Evolutionary conservation across 2,329 filamentous ascomycete species (phyloP), one percentile per base, ranked within the genome.

Genomic region (Botrytis pseudocinerea): DNA sequence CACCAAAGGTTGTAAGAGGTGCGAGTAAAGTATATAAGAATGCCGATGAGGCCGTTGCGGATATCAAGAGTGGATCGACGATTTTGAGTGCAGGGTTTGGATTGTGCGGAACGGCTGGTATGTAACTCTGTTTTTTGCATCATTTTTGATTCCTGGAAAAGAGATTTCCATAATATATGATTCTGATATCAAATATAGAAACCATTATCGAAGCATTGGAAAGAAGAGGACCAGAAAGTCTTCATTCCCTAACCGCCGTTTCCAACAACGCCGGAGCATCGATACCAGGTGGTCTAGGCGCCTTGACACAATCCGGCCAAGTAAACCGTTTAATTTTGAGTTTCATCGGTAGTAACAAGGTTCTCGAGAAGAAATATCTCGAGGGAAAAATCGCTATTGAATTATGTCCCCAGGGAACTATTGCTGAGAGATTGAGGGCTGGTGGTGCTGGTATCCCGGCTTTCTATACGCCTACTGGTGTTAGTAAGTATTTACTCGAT

Each of bases 231-330:
- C 83, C 85, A 7, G 87, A 90, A 12, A 85, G 82, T 71, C 80
- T 86, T 70, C 85, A 83, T 68, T 84, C 89, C 1, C 84, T 95
- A 51, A 94, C 91, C 0, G 92, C 92, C 32, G 90, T 94, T 8
- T 94, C 92, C 69, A 95, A 95, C 81, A 95, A 95, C 79, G 92
- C 92, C 16, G 92, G 92, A 54, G 86, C 89, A 46, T 89, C 91
- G 51, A 89, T 90, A 44, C 88, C 86, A 70, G 87, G 90, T 8
- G 92, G 92, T 1, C 83, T 95, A 25, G 89, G 91, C 2, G 86
- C 88, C 20, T 85, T 94, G 42, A 88, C 91, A 1, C 86, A 89
- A 73, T 88, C 89, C 1, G 91, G 91, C 25, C 91, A 93, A 78
- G 85, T 95, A 48, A 85, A 88, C 75, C 90, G 91, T 72, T 88